Base-by-base conservation (phyloP, 2,329 filamentous ascomycete species). In the Calonectria henricotiae region DNA sequence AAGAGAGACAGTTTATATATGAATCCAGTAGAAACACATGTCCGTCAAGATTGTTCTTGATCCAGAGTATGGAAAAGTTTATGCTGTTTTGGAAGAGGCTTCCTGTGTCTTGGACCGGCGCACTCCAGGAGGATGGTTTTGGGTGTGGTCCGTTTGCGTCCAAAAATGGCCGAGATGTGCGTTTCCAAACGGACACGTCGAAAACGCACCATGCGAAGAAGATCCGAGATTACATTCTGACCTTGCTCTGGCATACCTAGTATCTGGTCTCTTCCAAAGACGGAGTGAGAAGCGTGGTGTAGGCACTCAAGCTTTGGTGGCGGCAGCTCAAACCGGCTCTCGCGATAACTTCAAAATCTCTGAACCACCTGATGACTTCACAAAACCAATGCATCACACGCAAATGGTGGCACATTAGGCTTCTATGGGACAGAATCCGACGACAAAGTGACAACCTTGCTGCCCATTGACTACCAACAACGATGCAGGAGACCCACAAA, bases 401-500 rank as follows among this genome's bases (percentile, higher is more conserved):
- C 5, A 32, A 32, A 39, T 7, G 20, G 51, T 58, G 32, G 32
- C 51, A 58, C 32, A 58, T 58, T 58, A 58, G n/a, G 32, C 51
- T 58, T 58, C 51, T 58, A 20, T n/a, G 23, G 51, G 20, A 39
- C 35, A 58, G 20, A 58, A 58, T 58, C 51, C 51, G 51, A 58
- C 3, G 3, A 25, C 32, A 58, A 25, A 58, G 51, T 58, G 32
- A 9, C 20, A 58, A 58, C 51, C 51, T 58, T 58, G 51, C 20
- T 58, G 51, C 20, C 51, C 35, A 58, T 58, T 41, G 32, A 27
- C 13, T 20, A 5, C 11, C 23, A 37, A 32, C 23, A 37, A 32
- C 32, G 12, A 55, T 27, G 51, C 51, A 39, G 51, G 32, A 58
- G 51, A 15, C 51, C 64, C 64, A 61, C 55, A 62, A 47, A 61